Percentiles rank a stretch among this genome's conserved stretches.
Evolutionary conservation across 1,284 basidiomycete species (phyloP).

Genomic region (Wallemia ichthyophaga): DNA sequence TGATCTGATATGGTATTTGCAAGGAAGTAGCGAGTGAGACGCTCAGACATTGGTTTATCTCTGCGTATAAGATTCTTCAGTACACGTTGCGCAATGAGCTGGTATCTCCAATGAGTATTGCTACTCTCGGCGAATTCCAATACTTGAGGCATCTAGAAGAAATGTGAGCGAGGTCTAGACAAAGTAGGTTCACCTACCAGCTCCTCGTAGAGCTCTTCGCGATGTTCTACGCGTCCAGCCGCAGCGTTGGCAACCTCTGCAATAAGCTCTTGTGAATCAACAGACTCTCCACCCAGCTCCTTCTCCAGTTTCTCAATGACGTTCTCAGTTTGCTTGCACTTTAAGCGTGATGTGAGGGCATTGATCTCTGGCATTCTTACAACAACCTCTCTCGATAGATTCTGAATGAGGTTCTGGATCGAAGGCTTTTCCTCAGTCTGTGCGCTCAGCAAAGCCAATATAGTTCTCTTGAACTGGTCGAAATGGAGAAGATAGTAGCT

Average conservation of each 20-base stretch:
- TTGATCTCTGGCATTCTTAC: slow-evolving; percentile 12
- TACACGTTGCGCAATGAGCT: slow-evolving; percentile 4
- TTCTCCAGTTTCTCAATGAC: neutral
- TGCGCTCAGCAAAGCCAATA: slow-evolving; percentile 42
- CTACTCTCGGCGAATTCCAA: slow-evolving; percentile 2
- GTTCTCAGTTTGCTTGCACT: neutral
- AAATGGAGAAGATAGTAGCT: slow-evolving; percentile 26
- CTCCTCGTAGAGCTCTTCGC: neutral
- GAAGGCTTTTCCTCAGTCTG: slow-evolving; percentile 91
- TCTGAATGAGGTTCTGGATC: slow-evolving; percentile 55
- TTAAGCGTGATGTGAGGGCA: slow-evolving; percentile 1
- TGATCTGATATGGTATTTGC: neutral
- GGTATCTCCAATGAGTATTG: slow-evolving; percentile 5
- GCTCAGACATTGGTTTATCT: slow-evolving; percentile 1
- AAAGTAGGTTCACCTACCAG: slow-evolving; percentile 2
- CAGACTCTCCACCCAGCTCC: neutral
- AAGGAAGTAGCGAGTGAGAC: neutral
- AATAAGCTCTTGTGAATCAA: neutral
- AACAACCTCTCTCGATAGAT: slow-evolving; percentile 31
- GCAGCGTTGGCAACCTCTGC: neutral
- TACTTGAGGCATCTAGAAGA: slow-evolving; percentile 2
- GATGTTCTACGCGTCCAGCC: neutral
- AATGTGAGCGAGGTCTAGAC: neutral
- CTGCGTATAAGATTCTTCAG: slow-evolving; percentile 4
- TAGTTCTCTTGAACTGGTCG: slow-evolving; percentile 31